Conservation (phyloP, 2,329 filamentous ascomycete species). For the Colletotrichum horii region DNA sequence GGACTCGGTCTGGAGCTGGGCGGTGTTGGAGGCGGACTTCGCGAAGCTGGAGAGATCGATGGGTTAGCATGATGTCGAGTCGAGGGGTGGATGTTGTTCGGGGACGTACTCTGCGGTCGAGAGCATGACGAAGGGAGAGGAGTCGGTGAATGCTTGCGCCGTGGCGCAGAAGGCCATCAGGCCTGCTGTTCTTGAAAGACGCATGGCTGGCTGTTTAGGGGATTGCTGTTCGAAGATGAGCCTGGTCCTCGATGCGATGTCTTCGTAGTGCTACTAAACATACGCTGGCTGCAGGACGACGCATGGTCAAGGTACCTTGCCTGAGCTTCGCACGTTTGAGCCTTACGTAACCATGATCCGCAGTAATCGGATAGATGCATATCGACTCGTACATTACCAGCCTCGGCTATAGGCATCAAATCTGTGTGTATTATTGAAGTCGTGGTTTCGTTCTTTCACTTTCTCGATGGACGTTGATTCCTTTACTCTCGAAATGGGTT, state of each 20-base stretch:
- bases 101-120: constrained; percentile 78
- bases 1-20: constrained; percentile 55
- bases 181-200: constrained; percentile 55
- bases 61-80: constrained; percentile 5
- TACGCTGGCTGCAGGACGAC: background rate
- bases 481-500: background rate
- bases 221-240: background rate
- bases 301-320: background rate
- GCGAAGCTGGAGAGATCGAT: constrained; percentile 32
- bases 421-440: background rate
- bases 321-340: background rate
- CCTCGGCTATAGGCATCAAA: background rate
- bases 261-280: background rate
- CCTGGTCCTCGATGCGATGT: constrained; percentile 14
- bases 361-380: background rate
- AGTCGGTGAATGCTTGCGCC: constrained; percentile 79
- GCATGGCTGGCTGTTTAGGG: constrained; percentile 47
- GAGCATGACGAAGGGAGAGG: constrained; percentile 87
- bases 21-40: constrained; percentile 30
- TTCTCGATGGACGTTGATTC: background rate
- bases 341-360: background rate
- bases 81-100: background rate
- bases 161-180: constrained; percentile 61
- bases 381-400: background rate
- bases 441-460: background rate